Evolutionary conservation across 2,329 filamentous ascomycete genomes (phyloP).

Genomic region (Sporothrix phasma): DNA sequence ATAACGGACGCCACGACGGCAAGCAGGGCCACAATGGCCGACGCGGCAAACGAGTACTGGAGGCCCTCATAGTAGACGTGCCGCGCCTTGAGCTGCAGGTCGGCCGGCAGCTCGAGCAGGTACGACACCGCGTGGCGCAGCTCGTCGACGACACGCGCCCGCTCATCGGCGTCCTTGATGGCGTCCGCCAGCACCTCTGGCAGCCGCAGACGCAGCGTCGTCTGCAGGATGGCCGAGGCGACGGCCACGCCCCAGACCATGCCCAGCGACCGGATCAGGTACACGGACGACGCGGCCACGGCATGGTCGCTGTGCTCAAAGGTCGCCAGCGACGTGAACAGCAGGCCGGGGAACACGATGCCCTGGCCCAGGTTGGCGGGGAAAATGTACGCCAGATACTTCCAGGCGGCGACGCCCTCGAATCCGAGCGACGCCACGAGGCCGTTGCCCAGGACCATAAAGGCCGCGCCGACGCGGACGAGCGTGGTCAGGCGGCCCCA

Average conservation of each 20-base stretch:
- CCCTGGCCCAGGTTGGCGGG: conserved; percentile 51
- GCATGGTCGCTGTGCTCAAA: conserved; percentile 43
- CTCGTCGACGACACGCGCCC: conserved; percentile 39
- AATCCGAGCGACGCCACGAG: conserved; percentile 27
- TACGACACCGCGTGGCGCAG: conserved; percentile 52
- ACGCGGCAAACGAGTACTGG: conserved; percentile 44
- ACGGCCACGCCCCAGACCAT: conserved; percentile 56
- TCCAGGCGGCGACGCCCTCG: conserved; percentile 38
- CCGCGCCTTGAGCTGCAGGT: conserved; percentile 46
- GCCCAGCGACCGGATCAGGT: conserved; percentile 53
- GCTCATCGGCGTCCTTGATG: conserved; percentile 46
- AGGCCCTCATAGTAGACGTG: conserved; percentile 52
- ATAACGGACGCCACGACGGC: conserved; percentile 28
- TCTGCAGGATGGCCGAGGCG: conserved; percentile 53
- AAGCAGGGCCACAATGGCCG: conserved; percentile 40
- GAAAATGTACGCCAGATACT: conserved; percentile 48
- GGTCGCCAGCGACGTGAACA: conserved; percentile 53
- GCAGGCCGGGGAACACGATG: conserved; percentile 46
- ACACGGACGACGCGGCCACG: conserved; percentile 30
- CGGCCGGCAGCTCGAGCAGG: conserved; percentile 43
- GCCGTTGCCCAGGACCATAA: conserved; percentile 44
- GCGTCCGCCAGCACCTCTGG: conserved; percentile 43
- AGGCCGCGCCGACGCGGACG: conserved; percentile 39
- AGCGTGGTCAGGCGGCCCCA: conserved; percentile 42
- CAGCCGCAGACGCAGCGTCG: conserved; percentile 45